A percentile compares a stretch with the other conserved stretches of the same genome.
Conservation (phyloP, 1,139 yeast genomes). For the Saccharomycopsis crataegensis region DNA sequence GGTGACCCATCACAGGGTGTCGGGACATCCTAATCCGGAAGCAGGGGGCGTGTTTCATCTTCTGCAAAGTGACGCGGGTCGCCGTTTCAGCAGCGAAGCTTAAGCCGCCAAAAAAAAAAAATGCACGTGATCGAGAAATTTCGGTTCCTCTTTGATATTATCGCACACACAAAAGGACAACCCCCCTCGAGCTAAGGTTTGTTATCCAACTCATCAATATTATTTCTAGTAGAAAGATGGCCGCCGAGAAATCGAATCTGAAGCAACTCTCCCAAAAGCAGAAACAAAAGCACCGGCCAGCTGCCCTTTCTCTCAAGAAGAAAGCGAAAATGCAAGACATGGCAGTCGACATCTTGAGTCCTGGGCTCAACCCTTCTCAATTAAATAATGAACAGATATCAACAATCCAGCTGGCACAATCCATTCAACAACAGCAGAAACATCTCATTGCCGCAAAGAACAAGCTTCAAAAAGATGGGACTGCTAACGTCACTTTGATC, state of each 20-base stretch:
- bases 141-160: no score
- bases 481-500: conserved; percentile 24
- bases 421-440: conserved; percentile 43
- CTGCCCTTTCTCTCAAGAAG: conserved; percentile 15
- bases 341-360: conserved; percentile 29
- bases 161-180: no score
- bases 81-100: no score
- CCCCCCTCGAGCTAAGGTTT: no score
- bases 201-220: background rate
- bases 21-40: no score
- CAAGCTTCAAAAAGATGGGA: conserved; percentile 18
- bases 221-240: background rate
- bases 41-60: no score
- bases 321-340: conserved; percentile 22
- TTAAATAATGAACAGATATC: conserved; percentile 40
- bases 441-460: conserved; percentile 39
- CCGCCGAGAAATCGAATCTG: background rate
- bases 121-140: no score
- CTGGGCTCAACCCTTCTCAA: conserved; percentile 37
- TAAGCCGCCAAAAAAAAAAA: no score
- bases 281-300: conserved; percentile 18
- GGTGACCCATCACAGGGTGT: no score
- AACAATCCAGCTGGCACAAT: conserved; percentile 39
- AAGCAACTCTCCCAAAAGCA: background rate
- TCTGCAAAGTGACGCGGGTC: no score